Evolutionary conservation across 129 eudicot species (phyloP).

Genomic region (Helianthus tuberosus): DNA sequence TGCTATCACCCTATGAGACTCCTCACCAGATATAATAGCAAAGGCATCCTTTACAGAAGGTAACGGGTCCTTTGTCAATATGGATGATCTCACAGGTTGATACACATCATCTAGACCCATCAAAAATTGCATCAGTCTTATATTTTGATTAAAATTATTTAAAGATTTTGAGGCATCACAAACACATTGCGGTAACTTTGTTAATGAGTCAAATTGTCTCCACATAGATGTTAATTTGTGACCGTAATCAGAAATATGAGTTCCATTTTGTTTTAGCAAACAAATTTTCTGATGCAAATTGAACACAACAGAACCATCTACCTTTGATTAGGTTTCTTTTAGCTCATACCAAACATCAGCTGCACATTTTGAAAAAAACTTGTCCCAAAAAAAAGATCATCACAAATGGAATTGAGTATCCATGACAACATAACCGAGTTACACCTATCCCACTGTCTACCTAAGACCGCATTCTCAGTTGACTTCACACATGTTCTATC

Average conservation of each 20-base stretch:
- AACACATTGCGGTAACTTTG: not conserved
- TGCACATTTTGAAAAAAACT: not conserved
- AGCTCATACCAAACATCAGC: not conserved
- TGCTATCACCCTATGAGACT: not conserved
- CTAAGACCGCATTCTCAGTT: not conserved
- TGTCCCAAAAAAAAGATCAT: not conserved
- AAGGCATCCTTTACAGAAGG: not conserved
- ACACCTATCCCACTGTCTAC: no score
- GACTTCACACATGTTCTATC: not conserved
- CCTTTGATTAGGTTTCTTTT: not conserved
- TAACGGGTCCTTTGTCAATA: not conserved
- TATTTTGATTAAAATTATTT: no score
- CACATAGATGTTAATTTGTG: not conserved
- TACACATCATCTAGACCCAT: no score
- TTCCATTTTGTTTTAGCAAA: not conserved
- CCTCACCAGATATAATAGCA: not conserved
- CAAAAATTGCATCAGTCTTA: not conserved
- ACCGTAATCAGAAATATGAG: not conserved
- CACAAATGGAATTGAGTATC: not conserved
- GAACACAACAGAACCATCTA: not conserved
- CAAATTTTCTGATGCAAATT: not conserved
- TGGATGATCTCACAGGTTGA: not conserved
- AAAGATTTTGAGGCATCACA: not conserved
- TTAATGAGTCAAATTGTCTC: not conserved
- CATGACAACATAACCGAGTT: not conserved